Percentiles rank a stretch among this genome's conserved stretches.
phyloP scores from a whole-genome alignment of 176 grass and related monocot species.

The Tillandsia fasciculata region DNA sequence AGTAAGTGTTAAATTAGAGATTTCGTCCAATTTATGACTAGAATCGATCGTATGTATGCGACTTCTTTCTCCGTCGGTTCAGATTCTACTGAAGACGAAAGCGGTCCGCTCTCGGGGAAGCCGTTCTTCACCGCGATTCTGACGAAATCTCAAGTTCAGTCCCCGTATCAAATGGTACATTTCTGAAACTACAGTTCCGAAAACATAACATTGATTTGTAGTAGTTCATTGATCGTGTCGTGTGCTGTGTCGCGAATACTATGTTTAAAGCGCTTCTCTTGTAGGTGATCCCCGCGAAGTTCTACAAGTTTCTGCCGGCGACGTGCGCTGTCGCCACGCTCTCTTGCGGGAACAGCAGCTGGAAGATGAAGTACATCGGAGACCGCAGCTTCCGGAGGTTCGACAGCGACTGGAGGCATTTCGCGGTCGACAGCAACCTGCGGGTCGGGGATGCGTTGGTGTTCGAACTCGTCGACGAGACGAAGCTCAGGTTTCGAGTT shows the following conservation, averaged over 20 bases:
- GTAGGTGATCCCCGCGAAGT: constrained; percentile 22
- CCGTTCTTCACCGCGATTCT: constrained; percentile 34
- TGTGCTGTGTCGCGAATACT: neutral
- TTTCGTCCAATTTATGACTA: too few relatives aligned
- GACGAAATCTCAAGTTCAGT: constrained; percentile 21
- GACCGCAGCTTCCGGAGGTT: constrained; percentile 15
- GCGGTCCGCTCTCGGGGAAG: constrained; percentile 24
- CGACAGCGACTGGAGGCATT: constrained; percentile 22
- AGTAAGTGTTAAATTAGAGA: neutral
- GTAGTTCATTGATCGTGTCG: neutral
- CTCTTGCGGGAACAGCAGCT: constrained; percentile 16
- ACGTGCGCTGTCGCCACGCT: constrained; percentile 9
- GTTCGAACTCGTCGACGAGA: constrained; percentile 15
- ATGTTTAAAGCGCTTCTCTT: neutral
- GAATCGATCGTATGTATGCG: too few relatives aligned
- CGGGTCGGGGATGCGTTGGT: constrained; percentile 28
- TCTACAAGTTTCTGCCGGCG: constrained; percentile 15
- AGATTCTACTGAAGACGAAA: neutral
- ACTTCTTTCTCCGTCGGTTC: neutral
- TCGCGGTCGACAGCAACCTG: constrained; percentile 27
- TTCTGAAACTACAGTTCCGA: neutral
- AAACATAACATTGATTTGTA: too few relatives aligned
- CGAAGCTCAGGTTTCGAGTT: constrained; percentile 16
- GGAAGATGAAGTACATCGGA: constrained; percentile 24
- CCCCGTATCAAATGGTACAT: constrained; percentile 17